Base-by-base conservation (phyloP, 345 rosid species). In the Hibiscus syriacus region DNA sequence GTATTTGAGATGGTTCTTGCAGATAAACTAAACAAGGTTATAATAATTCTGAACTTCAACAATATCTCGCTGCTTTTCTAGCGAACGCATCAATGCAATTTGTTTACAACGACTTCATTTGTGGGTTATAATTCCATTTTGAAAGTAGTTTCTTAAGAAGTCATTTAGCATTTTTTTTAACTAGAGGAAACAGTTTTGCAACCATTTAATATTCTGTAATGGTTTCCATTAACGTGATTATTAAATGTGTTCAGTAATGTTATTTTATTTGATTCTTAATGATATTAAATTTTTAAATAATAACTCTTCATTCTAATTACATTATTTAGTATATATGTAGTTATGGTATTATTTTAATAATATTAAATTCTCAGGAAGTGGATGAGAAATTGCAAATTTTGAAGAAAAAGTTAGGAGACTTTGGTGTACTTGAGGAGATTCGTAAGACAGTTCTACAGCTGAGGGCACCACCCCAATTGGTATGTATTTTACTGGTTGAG, bases 1-100 rank as follows among this genome's bases (percentile, higher is more conserved):
- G 92, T 78, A 50, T 94, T 94, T 80, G 99, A 94, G 86, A 85
- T 82, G 79, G 98, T 88, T 76, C 84, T 94, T 67, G 85, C 90
- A 2, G 90, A 85, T 61, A 75, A 80, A 59, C 71, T 65, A 26
- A 94, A 94, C 82, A 52, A 82, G 97, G 99, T 94, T 76, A 66
- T 61, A 73, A n/a, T 41, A 52, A 27, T 59, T 72, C 76, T 65
- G 50, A 68, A 56, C 68, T 66, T 61, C 46, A 25, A 48, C 38
- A 56, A 23, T 52, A 13, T 62, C 38, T 62, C 59, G 23, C 23
- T 29, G 26, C 59, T 32, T n/a, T 63, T 27, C 26, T 36, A 39
- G 26, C 0, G 14, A 12, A 19, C 53, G 14, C 25, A 9, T 19
- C n/a, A 13, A 43, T 68, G 34, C 46, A 27, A 1, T 56, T n/a